Base-by-base conservation (phyloP, 75 land plant genomes). In the Selaginella tamariscina region DNA sequence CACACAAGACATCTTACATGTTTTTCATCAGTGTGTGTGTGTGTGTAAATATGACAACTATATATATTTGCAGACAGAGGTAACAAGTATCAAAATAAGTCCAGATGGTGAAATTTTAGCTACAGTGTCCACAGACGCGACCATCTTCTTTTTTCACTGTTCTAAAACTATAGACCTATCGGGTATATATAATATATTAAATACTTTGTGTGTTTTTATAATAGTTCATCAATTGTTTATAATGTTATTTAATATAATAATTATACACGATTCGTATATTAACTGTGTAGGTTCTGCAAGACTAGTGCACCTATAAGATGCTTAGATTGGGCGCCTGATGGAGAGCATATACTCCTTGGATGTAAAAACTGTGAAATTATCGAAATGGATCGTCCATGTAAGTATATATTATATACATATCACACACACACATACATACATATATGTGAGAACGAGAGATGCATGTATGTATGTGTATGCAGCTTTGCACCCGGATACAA, bases 321-420 rank as follows among this genome's bases (percentile, higher is more conserved):
- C 70, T 70, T 77, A 31, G 79, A 77, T 55, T 77, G 75, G 79
- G 68, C 79, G 22, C 76, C 71, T 18, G 68, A 31, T 77, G 71
- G 71, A 54, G 30, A 39, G 26, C 0, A 24, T 11, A 31, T 77
- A 44, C 75, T 77, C 1, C 32, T 77, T 32, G 79, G 67, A 9
- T 77, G 79, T 64, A 63, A 56, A 21, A 77, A 72, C 63, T 74
- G 79, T 29, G 27, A 54, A 1, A 73, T 77, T 69, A 28, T 77
- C 24, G 79, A 72, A 64, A 55, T 77, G 64, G 66, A 71, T 26
- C 76, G 79, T 20, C 79, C 79, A 27, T 67, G 79, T 77, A 77
- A 2, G 62, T 59, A 5, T 2, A 59, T 21, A 9, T 26, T 9
- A 2, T 59, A n/a, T n/a, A n/a, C n/a, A n/a, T n/a, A n/a, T n/a